Percentiles rank a stretch among this genome's conserved stretches.
Conservation (phyloP, 805 yeast species). For the Wickerhamomyces bisporus region DNA sequence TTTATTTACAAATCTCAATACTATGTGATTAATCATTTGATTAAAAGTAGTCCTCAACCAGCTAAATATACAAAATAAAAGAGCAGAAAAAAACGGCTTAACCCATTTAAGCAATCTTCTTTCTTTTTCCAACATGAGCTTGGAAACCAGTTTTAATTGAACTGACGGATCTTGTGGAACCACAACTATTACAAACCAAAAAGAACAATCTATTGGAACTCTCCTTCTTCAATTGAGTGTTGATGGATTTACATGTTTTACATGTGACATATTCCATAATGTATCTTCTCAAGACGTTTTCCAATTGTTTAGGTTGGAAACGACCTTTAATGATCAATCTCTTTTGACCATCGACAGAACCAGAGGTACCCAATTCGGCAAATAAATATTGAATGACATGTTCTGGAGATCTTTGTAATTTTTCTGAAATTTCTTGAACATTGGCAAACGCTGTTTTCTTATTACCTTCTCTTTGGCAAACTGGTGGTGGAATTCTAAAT, state of each 20-base stretch:
- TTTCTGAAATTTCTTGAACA: slow-evolving; percentile 90
- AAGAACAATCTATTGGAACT: slow-evolving; percentile 94
- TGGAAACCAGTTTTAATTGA: slow-evolving; percentile 99
- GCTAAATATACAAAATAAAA: neutral
- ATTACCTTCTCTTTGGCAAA: slow-evolving; percentile 93
- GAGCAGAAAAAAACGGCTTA: neutral
- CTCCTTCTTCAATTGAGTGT: slow-evolving; percentile 93
- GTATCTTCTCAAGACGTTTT: slow-evolving; percentile 91
- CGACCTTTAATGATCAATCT: slow-evolving; percentile 97
- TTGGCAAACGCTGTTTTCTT: slow-evolving; percentile 95
- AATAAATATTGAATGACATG: slow-evolving; percentile 94
- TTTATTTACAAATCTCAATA: no score
- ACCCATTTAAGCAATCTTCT: slow-evolving; percentile 37
- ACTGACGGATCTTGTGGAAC: slow-evolving; percentile 93
- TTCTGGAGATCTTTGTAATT: slow-evolving; percentile 93
- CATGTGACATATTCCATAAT: slow-evolving; percentile 97
- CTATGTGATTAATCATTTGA: no score
- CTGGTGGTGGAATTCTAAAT: slow-evolving; percentile 96
- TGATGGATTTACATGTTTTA: slow-evolving; percentile 97
- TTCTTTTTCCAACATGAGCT: slow-evolving; percentile 92
- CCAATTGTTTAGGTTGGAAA: slow-evolving; percentile 96
- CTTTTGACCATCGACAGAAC: slow-evolving; percentile 97
- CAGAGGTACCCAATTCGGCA: slow-evolving; percentile 99
- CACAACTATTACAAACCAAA: slow-evolving; percentile 97
- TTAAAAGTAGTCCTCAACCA: no score